Evolutionary conservation across 2,329 filamentous ascomycete genomes (phyloP), one percentile per base, ranked within the genome.

Genomic region (Geoglossum cookeanum): DNA sequence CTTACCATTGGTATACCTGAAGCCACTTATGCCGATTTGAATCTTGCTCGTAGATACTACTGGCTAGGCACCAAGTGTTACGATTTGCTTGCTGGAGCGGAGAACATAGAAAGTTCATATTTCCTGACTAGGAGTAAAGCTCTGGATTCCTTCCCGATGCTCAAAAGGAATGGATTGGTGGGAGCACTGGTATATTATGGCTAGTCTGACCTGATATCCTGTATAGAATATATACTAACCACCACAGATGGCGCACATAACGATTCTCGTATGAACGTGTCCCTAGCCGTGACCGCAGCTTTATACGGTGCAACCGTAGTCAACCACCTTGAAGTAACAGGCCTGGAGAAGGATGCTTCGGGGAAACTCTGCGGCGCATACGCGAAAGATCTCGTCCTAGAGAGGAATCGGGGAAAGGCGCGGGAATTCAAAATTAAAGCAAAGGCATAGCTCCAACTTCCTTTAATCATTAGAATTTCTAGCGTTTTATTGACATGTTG

Each of bases 241-340:
- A 4, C 37, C 33, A 29, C 58, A 78, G 87, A 94, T 71, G 88
- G 88, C 63, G 87, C 86, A 33, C 88, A 94, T 71, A 94, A 94
- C 66, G 88, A 94, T 69, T 92, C 87, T 22, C 80, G 88, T 55
- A 94, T 94, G 87, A 94, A 94, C 66, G 84, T 92, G 32, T 90
- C 86, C 7, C 75, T 94, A 58, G 87, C 86, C 22, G 87, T 91
- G 80, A 94, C 88, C 17, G 87, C 87, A 58, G 86, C 87, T n/a
- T 73, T 94, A 48, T 94, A 92, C 67, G 87, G 87, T 35, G 80
- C 82, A 57, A 94, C 86, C 3, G 79, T 92, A 44, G 79, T 88
- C 59, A 94, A 91, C 69, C 85, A 94, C 69, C 73, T 88, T 65
- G 85, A 92, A 68, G 86, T 94, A 57, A 90, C 83, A 4, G 73